Evolutionary conservation across 345 rosid species (phyloP).

Genomic region (Tarenaya hassleriana): DNA sequence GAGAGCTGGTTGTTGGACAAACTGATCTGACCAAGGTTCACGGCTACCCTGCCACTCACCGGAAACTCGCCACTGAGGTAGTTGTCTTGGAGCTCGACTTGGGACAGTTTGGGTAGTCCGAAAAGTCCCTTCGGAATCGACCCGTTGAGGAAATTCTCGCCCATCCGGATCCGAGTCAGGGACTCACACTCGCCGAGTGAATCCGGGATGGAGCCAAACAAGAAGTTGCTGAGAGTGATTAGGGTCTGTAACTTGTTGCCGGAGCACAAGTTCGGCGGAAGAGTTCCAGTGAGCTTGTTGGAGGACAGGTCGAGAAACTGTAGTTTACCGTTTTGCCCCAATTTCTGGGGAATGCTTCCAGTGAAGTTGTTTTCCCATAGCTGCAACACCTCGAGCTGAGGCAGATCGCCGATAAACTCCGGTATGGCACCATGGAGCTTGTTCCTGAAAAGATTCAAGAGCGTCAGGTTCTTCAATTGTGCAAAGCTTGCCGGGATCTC

Average conservation of each 20-base stretch:
- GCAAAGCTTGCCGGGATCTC: constrained; percentile 58
- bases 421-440: constrained; percentile 70
- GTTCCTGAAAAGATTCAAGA: constrained; percentile 69
- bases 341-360: constrained; percentile 48
- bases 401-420: constrained; percentile 57
- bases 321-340: constrained; percentile 57
- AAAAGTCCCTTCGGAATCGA: constrained; percentile 69
- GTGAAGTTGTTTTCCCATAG: constrained; percentile 88
- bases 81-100: constrained; percentile 71
- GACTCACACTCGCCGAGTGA: constrained; percentile 60
- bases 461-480: constrained; percentile 47
- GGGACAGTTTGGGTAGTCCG: constrained; percentile 52
- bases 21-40: constrained; percentile 57
- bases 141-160: constrained; percentile 69
- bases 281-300: constrained; percentile 59
- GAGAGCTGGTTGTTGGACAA: constrained; percentile 66
- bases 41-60: constrained; percentile 30
- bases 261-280: constrained; percentile 57
- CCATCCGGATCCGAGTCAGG: constrained; percentile 71
- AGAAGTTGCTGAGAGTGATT: constrained; percentile 59
- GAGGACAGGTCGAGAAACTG: constrained; percentile 59
- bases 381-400: constrained; percentile 68
- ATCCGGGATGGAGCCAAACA: constrained; percentile 68
- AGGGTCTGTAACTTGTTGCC: constrained; percentile 50
- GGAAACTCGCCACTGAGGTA: constrained; percentile 41